These are phyloP conservation scores for Microbotryum intermedium DNA, from an alignment of 1,284 basidiomycete species.

Conservation along the genomic window DNA sequence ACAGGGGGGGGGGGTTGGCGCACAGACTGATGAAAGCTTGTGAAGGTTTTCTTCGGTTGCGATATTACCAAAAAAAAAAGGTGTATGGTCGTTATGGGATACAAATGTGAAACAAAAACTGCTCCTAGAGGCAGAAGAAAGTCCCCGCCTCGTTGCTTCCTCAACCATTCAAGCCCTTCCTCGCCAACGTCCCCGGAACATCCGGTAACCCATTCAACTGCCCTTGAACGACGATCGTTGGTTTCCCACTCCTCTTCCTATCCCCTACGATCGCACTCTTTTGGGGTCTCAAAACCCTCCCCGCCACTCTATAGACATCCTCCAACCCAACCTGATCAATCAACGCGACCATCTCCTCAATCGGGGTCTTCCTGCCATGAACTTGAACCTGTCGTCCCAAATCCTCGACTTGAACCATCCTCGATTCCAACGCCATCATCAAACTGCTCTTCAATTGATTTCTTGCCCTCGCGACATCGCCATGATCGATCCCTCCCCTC, in stretches of 20 bases:
- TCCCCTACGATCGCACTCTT: conserved; percentile 35
- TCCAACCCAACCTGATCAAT: conserved; percentile 73
- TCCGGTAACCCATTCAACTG: conserved; percentile 37
- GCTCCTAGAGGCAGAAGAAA: no score
- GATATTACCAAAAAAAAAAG: no score
- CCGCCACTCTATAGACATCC: conserved; percentile 63
- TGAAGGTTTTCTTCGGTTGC: no score
- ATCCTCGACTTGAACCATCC: conserved; percentile 83
- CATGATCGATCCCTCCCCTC: conserved; percentile 47
- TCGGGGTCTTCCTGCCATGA: conserved; percentile 76
- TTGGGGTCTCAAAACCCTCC: conserved; percentile 50
- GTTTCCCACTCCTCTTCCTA: conserved; percentile 40
- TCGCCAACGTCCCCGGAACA: conserved; percentile 36
- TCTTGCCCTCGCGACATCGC: conserved; percentile 77
- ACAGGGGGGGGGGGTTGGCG: no score
- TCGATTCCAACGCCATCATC: conserved; percentile 91
- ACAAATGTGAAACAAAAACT: no score
- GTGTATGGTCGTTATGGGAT: no score
- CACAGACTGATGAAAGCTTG: no score
- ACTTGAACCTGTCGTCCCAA: conserved; percentile 77
- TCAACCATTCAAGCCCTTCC: conserved; percentile 37
- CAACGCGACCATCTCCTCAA: conserved; percentile 83
- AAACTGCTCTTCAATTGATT: conserved; percentile 91
- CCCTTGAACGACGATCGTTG: conserved; percentile 45
- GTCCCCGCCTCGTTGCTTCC: no score